A percentile compares a stretch with the other conserved stretches of the same genome.
Evolutionary conservation across 2,329 filamentous ascomycete genomes (phyloP).

Genomic region (Zymoseptoria passerinii): DNA sequence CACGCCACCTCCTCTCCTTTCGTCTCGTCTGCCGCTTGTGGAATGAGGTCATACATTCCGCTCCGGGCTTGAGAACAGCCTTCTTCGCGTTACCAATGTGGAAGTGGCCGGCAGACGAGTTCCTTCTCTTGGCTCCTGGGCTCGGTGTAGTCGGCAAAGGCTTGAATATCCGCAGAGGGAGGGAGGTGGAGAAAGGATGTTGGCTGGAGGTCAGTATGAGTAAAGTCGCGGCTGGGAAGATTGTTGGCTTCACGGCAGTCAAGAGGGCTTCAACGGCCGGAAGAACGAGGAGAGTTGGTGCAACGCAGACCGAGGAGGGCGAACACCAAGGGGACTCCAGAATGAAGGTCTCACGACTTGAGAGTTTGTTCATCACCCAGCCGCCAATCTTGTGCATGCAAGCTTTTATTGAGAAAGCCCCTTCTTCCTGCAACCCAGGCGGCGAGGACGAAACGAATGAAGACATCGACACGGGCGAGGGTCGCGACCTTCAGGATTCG

Average conservation of each 20-base stretch:
- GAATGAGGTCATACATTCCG: conserved; percentile 11
- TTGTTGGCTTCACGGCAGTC: conserved; percentile 1
- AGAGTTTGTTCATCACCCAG: conserved; percentile 18
- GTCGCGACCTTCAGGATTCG: not conserved
- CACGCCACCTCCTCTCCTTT: conserved; percentile 8
- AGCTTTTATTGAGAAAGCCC: conserved; percentile 13
- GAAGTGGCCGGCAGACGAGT: conserved; percentile 12
- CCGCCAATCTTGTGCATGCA: conserved; percentile 22
- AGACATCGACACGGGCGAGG: not conserved
- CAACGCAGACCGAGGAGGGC: conserved; percentile 9
- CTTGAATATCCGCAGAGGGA: not conserved
- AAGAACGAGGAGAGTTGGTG: not conserved
- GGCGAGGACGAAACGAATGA: not conserved
- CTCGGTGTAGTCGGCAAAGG: not conserved
- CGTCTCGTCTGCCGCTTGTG: conserved; percentile 15
- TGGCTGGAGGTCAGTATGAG: conserved; percentile 21
- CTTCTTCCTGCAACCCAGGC: not conserved
- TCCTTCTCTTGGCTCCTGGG: conserved; percentile 16
- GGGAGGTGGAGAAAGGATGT: conserved; percentile 7
- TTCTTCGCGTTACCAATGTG: conserved; percentile 21
- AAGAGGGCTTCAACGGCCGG: not conserved
- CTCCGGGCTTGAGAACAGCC: conserved; percentile 20
- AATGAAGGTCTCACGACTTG: not conserved
- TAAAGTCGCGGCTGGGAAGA: conserved; percentile 12
- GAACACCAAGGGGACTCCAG: conserved; percentile 14